Percentiles rank a stretch among this genome's conserved stretches.
Evolutionary conservation across 192 early-diverging fungal genomes (phyloP).

Genomic region (Entophlyctis luteolus): DNA sequence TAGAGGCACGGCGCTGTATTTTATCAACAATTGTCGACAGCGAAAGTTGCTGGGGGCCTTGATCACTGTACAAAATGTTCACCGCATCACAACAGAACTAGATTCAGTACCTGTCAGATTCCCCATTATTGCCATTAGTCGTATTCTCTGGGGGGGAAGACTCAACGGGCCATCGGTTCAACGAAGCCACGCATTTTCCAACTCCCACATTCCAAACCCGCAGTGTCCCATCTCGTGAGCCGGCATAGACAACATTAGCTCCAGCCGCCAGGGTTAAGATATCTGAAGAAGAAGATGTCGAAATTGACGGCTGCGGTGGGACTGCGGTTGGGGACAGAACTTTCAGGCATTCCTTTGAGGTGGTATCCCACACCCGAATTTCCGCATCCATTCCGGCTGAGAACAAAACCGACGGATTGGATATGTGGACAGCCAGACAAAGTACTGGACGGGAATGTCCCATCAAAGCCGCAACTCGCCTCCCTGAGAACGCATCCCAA

Average conservation of each 20-base stretch:
- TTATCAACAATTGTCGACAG: background rate
- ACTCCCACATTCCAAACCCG: background rate
- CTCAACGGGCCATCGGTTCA: too few relatives aligned
- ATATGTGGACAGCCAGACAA: slow-evolving; percentile 30
- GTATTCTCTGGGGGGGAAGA: too few relatives aligned
- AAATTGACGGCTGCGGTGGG: background rate
- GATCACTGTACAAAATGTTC: too few relatives aligned
- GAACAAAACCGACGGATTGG: slow-evolving; percentile 30
- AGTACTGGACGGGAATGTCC: slow-evolving; percentile 31
- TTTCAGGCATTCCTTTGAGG: slow-evolving; percentile 27
- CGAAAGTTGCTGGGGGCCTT: too few relatives aligned
- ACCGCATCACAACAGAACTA: too few relatives aligned
- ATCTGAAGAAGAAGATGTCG: background rate
- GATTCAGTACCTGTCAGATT: too few relatives aligned
- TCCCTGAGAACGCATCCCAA: slow-evolving; percentile 28
- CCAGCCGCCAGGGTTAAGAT: background rate
- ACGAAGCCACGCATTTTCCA: background rate
- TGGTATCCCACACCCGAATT: slow-evolving; percentile 39
- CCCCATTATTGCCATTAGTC: too few relatives aligned
- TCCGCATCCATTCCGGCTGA: slow-evolving; percentile 24
- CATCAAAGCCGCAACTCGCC: background rate
- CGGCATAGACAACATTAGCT: slow-evolving; percentile 10
- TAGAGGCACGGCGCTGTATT: slow-evolving; percentile 19
- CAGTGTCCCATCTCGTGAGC: slow-evolving; percentile 5
- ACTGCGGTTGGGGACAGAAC: background rate